Conservation (phyloP, 495 filamentous ascomycete genomes). For the Pseudevernia furfuracea region DNA sequence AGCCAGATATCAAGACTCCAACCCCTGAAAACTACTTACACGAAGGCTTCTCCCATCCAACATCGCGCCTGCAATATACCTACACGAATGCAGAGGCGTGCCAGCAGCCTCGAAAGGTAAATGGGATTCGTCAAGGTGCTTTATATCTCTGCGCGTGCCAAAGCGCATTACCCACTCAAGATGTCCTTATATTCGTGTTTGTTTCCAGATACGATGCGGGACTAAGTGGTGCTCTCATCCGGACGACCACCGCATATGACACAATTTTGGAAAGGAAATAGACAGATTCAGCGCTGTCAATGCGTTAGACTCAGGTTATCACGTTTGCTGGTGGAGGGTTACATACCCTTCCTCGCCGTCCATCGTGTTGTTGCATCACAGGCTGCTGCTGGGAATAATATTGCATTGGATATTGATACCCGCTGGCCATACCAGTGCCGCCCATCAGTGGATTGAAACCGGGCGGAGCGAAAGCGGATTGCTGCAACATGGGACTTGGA, state of each 20-base stretch:
- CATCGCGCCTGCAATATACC: conserved; percentile 2
- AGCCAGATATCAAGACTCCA: neutral
- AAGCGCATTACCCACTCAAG: neutral
- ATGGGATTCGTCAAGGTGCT: conserved; percentile 10
- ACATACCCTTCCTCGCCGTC: conserved; percentile 41
- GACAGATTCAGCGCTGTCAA: conserved; percentile 10
- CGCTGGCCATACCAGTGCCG: conserved; percentile 37
- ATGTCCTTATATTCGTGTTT: neutral
- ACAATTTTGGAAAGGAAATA: neutral
- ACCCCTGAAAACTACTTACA: conserved; percentile 4
- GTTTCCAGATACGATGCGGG: neutral
- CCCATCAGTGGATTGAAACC: conserved; percentile 42
- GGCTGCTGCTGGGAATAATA: conserved; percentile 42
- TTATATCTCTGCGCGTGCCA: conserved; percentile 3
- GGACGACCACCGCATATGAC: conserved; percentile 3
- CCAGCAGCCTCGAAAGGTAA: conserved; percentile 17
- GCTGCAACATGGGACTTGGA: conserved; percentile 38
- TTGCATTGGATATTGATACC: conserved; percentile 45
- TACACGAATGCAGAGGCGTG: conserved; percentile 16
- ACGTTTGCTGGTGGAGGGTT: neutral
- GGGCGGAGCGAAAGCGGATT: conserved; percentile 39
- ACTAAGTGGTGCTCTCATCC: conserved; percentile 3
- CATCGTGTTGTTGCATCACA: conserved; percentile 36
- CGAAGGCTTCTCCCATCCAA: conserved; percentile 1
- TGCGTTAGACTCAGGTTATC: conserved; percentile 2